A percentile compares a stretch with the other conserved stretches of the same genome.
phyloP scores from a whole-genome alignment of 352 stramenopile genomes.

The Thraustotheca clavata region DNA sequence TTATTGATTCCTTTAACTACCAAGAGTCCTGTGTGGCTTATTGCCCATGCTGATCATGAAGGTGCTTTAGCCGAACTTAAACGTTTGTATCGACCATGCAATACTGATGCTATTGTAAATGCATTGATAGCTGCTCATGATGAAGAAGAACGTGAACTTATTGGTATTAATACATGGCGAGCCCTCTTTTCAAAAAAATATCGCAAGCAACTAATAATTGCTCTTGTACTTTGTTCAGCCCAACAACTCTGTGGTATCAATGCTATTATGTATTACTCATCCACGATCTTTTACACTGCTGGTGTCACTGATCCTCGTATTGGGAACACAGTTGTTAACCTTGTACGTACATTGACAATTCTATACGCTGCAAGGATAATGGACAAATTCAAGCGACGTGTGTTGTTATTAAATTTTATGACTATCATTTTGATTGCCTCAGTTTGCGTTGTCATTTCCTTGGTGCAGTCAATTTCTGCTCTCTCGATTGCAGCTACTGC shows the following conservation, averaged over 20 bases:
- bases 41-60: neutral
- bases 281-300: conserved; percentile 31
- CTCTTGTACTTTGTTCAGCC: conserved; percentile 30
- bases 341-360: conserved; percentile 37
- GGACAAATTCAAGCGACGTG: conserved; percentile 39
- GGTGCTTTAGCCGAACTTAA: neutral
- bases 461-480: neutral
- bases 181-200: conserved; percentile 31
- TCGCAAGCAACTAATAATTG: conserved; percentile 35
- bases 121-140: conserved; percentile 1
- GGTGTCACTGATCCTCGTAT: conserved; percentile 34
- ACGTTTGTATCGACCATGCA: neutral
- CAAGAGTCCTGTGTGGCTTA: neutral
- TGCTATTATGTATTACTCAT: conserved; percentile 45
- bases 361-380: conserved; percentile 32
- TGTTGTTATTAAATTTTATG: conserved; percentile 38
- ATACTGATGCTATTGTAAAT: neutral
- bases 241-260: conserved; percentile 60
- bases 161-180: neutral
- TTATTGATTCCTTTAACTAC: conserved; percentile 18
- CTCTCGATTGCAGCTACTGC: conserved; percentile 17
- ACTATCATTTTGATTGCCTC: conserved; percentile 48
- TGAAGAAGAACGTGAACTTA: neutral
- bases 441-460: conserved; percentile 41
- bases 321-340: conserved; percentile 33